Evolutionary conservation across 495 filamentous ascomycete genomes (phyloP).

Genomic region (Staphylotrichum longicolle): DNA sequence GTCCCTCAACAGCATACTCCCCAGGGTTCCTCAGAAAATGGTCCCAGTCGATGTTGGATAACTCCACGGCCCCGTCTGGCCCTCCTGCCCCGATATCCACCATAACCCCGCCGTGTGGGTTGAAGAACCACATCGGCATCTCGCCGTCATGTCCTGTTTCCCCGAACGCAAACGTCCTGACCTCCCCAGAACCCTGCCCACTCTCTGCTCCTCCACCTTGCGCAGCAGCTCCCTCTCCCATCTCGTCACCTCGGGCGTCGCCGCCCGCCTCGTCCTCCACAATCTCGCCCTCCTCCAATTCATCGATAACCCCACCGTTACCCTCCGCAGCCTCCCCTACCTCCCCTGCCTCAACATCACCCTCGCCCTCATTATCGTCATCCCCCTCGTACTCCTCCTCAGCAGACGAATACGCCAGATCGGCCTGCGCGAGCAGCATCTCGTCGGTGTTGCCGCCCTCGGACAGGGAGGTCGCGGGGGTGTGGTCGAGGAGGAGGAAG

Average conservation of each 20-base stretch:
- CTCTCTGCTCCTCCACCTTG: neutral
- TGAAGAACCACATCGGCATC: too few relatives aligned
- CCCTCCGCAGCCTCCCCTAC: neutral
- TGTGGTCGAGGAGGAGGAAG: neutral
- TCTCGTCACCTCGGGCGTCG: neutral
- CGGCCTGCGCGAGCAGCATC: conserved; percentile 15
- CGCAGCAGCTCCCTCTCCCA: neutral
- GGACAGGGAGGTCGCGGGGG: conserved; percentile 3
- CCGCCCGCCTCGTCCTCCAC: neutral
- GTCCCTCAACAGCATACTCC: conserved; percentile 1
- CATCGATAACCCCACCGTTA: neutral
- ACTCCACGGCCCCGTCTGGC: too few relatives aligned
- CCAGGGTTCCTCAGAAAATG: conserved; percentile 10
- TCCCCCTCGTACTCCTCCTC: neutral
- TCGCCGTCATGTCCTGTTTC: too few relatives aligned
- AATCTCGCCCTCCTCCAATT: neutral
- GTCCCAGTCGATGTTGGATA: conserved; percentile 6
- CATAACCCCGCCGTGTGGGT: too few relatives aligned
- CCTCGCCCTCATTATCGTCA: neutral
- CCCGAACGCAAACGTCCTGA: too few relatives aligned
- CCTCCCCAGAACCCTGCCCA: neutral
- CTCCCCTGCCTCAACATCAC: neutral
- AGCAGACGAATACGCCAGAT: conserved; percentile 3
- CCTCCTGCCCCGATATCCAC: too few relatives aligned
- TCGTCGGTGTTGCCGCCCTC: conserved; percentile 4